phyloP scores from a whole-genome alignment of 2,329 filamentous ascomycete species.

The Fusarium torulosum region DNA sequence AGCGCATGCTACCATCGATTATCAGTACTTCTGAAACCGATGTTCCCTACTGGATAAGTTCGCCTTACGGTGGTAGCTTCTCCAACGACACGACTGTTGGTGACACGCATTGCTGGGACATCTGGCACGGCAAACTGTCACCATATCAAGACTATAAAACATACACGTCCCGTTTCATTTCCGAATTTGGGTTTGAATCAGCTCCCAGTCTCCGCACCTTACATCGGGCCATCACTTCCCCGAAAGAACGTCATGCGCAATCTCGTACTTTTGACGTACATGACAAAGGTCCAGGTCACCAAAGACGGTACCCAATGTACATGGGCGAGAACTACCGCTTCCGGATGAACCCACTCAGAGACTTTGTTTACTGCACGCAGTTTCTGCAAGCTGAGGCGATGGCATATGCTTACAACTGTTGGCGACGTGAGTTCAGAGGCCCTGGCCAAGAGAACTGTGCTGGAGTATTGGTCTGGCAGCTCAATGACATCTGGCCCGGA shows the following conservation, averaged over 20 bases:
- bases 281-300: constrained; percentile 11
- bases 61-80: neutral
- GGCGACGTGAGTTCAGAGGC: constrained; percentile 13
- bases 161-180: constrained; percentile 7
- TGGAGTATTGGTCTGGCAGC: constrained; percentile 18
- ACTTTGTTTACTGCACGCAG: constrained; percentile 14
- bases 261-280: constrained; percentile 7
- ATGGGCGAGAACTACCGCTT: constrained; percentile 22
- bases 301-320: constrained; percentile 14
- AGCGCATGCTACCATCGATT: neutral
- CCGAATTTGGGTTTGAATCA: constrained; percentile 4
- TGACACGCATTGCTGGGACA: constrained; percentile 15
- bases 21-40: neutral
- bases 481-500: constrained; percentile 23
- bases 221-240: rapidly evolving
- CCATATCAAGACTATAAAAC: constrained; percentile 16
- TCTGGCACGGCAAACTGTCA: constrained; percentile 9
- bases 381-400: constrained; percentile 3
- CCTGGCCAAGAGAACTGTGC: neutral
- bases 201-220: neutral
- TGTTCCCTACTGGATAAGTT: constrained; percentile 13
- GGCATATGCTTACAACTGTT: constrained; percentile 19
- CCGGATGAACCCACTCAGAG: neutral
- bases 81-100: constrained; percentile 4
- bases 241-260: neutral